Evolutionary conservation across 1,284 basidiomycete genomes (phyloP), one percentile per base, ranked within the genome.

Genomic region (Ganoderma leucocontextum): DNA sequence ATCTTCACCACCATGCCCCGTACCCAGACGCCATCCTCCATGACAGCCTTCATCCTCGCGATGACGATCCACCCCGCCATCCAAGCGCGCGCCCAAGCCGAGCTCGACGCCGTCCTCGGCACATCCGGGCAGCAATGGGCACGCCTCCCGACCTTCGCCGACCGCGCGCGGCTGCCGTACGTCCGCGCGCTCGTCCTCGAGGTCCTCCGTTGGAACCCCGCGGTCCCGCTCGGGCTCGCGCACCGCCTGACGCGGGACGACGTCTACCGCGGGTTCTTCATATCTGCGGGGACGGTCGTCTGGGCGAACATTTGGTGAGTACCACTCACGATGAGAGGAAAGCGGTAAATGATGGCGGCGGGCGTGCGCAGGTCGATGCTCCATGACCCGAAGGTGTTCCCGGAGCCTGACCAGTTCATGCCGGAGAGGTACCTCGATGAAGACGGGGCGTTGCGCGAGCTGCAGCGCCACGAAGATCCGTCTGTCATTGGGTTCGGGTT

Each of bases 231-330:
- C 13, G 76, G 76, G 17, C 64, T 78, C n/a, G 73, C 76, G 3
- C 80, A 80, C 69, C 70, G 72, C 9, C 70, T 79, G 8, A 73
- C 75, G 12, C 73, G 78, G 47, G 76, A 79, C 65, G 76, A 80
- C 71, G 64, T 71, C 6, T 80, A 78, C 62, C 66, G 70, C 49
- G 76, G 72, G 9, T 77, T 70, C 57, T 61, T 65, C 44, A 67
- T 80, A 2, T 66, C 67, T 19, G 73, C 76, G 66, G 80, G 79
- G 0, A 75, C 80, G 0, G 72, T 78, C 4, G 73, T 82, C 2
- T 79, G 78, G 76, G 75, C 78, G 25, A 82, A 82, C 64, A 78
- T 80, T n/a, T n/a, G n/a, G n/a, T n/a, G n/a, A n/a, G n/a, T n/a
- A n/a, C n/a, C n/a, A n/a, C n/a, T n/a, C n/a, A n/a, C n/a, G n/a